phyloP scores from a whole-genome alignment of 345 rosid species.

The Syzygium grande region DNA sequence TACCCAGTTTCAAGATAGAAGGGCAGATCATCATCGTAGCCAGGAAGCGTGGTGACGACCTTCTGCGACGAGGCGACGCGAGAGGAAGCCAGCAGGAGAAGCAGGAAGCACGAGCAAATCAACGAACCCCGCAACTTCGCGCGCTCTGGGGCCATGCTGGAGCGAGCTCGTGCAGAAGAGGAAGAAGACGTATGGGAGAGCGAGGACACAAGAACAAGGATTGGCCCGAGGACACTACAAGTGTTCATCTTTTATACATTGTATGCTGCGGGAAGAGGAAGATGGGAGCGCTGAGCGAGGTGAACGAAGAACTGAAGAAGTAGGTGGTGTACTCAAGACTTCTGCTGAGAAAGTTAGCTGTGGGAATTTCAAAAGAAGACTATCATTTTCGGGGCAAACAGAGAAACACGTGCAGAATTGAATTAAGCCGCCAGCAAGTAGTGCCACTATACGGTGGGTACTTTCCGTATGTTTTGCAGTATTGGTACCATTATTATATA shows the following conservation, averaged over 20 bases:
- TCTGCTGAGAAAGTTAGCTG: not conserved
- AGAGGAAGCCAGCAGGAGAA: not conserved
- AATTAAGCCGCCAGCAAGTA: not conserved
- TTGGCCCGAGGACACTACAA: not conserved
- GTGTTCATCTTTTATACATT: not conserved
- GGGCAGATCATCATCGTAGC: slow-evolving; percentile 21
- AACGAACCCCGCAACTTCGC: not conserved
- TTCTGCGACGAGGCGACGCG: slow-evolving; percentile 1
- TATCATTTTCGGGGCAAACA: fast-evolving
- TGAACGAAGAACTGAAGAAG: not conserved
- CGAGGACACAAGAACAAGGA: fast-evolving
- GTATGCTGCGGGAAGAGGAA: not conserved
- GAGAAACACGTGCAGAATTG: not conserved
- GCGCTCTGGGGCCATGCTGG: not conserved
- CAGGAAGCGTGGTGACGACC: slow-evolving; percentile 21
- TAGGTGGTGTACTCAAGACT: not conserved
- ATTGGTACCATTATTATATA: not conserved
- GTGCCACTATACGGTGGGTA: no score
- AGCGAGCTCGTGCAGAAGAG: not conserved
- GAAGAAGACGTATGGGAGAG: not conserved
- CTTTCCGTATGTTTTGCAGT: no score
- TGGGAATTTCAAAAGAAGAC: not conserved
- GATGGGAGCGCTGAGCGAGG: not conserved
- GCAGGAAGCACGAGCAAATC: not conserved
- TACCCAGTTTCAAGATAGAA: slow-evolving; percentile 30